A percentile compares a stretch with the other conserved stretches of the same genome.
Evolutionary conservation across 345 rosid species (phyloP).

Genomic region (Capsella bursapastoris): DNA sequence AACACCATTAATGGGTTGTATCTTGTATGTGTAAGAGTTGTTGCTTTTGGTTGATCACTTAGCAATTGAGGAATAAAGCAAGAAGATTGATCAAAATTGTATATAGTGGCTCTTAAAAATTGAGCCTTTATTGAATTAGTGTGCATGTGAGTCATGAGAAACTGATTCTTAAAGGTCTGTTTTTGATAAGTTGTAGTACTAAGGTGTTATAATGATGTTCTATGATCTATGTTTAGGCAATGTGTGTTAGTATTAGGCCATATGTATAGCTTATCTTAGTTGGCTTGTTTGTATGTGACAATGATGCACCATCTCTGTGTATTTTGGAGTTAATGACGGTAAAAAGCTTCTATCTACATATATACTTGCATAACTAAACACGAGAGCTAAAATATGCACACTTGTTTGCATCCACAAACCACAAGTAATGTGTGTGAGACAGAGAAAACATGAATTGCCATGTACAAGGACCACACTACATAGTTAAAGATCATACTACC

Average conservation of each 20-base stretch:
- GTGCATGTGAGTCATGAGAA: not conserved
- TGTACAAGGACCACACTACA: constrained; percentile 30
- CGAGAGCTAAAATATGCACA: constrained; percentile 33
- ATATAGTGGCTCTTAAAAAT: not conserved
- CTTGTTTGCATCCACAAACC: constrained; percentile 33
- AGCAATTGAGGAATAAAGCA: not conserved
- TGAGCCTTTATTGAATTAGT: not conserved
- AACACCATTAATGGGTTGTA: not conserved
- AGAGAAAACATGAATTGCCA: constrained; percentile 16
- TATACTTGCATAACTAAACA: constrained; percentile 11
- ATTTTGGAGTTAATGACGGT: not conserved
- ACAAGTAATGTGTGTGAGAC: constrained; percentile 12
- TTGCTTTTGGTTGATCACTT: not conserved
- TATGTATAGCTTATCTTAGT: too few species aligned
- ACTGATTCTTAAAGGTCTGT: not conserved
- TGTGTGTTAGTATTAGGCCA: not conserved
- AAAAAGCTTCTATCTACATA: constrained; percentile 12
- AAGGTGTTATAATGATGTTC: too few species aligned
- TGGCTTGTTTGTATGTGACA: not conserved
- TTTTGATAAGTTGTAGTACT: too few species aligned
- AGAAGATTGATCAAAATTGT: not conserved
- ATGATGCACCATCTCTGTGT: not conserved
- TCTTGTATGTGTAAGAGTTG: not conserved
- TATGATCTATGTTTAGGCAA: too few species aligned
- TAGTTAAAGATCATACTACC: constrained; percentile 32